Conservation (phyloP, 1,139 yeast species). For the Candida anutae region DNA sequence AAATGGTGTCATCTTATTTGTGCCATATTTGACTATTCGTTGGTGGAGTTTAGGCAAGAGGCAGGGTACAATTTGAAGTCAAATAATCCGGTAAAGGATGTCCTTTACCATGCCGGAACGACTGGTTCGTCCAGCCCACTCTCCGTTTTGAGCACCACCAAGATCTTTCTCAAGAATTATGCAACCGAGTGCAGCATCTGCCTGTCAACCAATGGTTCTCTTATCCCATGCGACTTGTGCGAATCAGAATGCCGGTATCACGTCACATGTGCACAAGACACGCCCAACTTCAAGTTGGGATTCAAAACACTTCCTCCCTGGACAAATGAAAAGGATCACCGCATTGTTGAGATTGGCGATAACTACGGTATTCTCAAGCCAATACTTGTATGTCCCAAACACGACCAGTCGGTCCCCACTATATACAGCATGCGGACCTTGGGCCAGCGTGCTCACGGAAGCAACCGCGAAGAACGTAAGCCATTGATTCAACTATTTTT, state of each 20-base stretch:
- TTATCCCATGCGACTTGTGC: conserved; percentile 25
- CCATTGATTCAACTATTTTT: conserved; percentile 37
- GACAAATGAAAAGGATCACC: conserved; percentile 11
- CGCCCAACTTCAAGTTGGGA: conserved; percentile 35
- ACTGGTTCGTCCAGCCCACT: conserved; percentile 9
- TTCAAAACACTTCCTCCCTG: conserved; percentile 26
- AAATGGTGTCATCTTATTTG: conserved; percentile 82
- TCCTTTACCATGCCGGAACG: conserved; percentile 16
- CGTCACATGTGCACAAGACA: conserved; percentile 60
- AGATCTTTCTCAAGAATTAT: conserved; percentile 18
- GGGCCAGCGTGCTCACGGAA: conserved; percentile 26
- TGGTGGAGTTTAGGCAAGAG: conserved; percentile 13
- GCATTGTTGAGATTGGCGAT: conserved; percentile 19
- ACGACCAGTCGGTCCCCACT: conserved; percentile 13
- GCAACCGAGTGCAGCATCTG: conserved; percentile 22
- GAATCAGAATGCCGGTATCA: conserved; percentile 31
- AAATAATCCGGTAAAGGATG: conserved; percentile 2
- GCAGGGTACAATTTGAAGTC: not conserved
- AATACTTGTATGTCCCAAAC: conserved; percentile 35
- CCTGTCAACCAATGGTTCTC: conserved; percentile 20
- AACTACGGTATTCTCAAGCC: conserved; percentile 36
- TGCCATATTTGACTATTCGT: conserved; percentile 42
- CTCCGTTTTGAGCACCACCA: conserved; percentile 24
- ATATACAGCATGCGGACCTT: conserved; percentile 16
- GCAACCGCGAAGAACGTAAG: conserved; percentile 16